Base-by-base conservation (phyloP, 2,329 filamentous ascomycete genomes). In the Claviceps cyperi region DNA sequence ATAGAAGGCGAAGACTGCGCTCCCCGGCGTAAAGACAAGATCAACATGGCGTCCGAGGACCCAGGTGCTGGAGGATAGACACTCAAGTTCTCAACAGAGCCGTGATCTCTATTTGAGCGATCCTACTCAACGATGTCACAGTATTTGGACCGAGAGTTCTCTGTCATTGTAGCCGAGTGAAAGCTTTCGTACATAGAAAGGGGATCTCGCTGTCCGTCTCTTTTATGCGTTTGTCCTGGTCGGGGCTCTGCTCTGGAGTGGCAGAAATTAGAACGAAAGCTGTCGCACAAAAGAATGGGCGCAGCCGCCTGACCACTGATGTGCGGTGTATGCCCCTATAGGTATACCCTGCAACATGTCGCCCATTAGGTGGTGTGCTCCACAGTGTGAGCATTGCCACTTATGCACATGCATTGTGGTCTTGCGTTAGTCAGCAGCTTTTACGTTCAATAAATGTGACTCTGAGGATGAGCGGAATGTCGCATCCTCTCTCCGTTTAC, bases 31-130 rank as follows among this genome's bases (percentile, higher is more conserved):
- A 56, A 48, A 15, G 50, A 43, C 32, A 54, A 19, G 21, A 48
- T 45, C 43, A 56, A 51, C 56, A 58, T 58, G 50, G 22, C 50
- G 38, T 43, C 47, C 32, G 3, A 43, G 8, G 28, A 48, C 13
- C 2, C 19, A 36, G 17, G 24, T 28, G 7, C 11, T 40, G 15
- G 37, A 17, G 37, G 21, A 32, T 15, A 24, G 21, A 11, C 22
- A 41, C n/a, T 14, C 22, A 24, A 28, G 22, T n/a, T 21, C n/a
- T 14, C 22, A n/a, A 28, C 22, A n/a, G 22, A 41, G 24, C 13
- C 21, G 35, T 35, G 5, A 13, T 1, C 35, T 37, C 17, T 22
- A 37, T 21, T 17, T 4, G 13, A 32, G 46, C 46, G 32, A 38
- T 24, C 11, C 15, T 4, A 32, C 9, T 19, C 14, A 17, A 14